Percentiles rank a stretch among this genome's conserved stretches.
Conservation (phyloP, 2,329 filamentous ascomycete genomes). For the Ploettnerulaceae sp. region DNA sequence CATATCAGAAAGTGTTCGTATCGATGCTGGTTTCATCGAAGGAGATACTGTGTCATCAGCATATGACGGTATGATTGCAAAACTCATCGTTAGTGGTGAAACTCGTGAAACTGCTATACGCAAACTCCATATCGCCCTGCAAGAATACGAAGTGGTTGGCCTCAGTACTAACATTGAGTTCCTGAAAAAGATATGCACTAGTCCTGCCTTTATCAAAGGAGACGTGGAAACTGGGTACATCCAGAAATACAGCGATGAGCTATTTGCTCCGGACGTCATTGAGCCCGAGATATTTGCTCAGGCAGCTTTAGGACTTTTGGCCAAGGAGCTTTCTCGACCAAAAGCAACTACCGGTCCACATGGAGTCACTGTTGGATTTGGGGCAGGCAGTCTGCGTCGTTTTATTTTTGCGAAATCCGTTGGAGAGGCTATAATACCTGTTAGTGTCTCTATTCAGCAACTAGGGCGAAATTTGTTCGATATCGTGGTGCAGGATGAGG, state of each 20-base stretch:
- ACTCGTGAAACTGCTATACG: conserved; percentile 76
- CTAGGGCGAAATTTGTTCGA: conserved; percentile 36
- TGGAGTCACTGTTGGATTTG: conserved; percentile 48
- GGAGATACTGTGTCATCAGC: conserved; percentile 91
- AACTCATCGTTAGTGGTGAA: conserved; percentile 84
- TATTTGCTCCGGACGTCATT: conserved; percentile 62
- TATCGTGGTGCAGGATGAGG: conserved; percentile 43
- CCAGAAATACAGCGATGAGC: conserved; percentile 73
- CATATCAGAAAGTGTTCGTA: conserved; percentile 67
- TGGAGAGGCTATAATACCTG: conserved; percentile 11
- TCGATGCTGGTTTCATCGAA: conserved; percentile 88
- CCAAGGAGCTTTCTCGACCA: conserved; percentile 41
- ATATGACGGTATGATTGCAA: conserved; percentile 98
- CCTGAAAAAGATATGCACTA: conserved; percentile 79
- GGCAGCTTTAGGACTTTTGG: conserved; percentile 72
- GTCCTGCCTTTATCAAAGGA: conserved; percentile 75
- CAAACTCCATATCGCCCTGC: conserved; percentile 73
- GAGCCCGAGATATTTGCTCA: conserved; percentile 76
- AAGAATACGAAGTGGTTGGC: conserved; percentile 88
- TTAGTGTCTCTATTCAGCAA: conserved; percentile 31
- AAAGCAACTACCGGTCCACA: conserved; percentile 37
- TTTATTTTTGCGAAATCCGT: conserved; percentile 26
- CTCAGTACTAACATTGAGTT: conserved; percentile 96
- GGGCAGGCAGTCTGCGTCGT: conserved; percentile 22
- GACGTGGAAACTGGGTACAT: conserved; percentile 97